Percentiles rank a stretch among this genome's conserved stretches.
Evolutionary conservation across 2,329 filamentous ascomycete species (phyloP).

Genomic region (Beauveria rudraprayagi): DNA sequence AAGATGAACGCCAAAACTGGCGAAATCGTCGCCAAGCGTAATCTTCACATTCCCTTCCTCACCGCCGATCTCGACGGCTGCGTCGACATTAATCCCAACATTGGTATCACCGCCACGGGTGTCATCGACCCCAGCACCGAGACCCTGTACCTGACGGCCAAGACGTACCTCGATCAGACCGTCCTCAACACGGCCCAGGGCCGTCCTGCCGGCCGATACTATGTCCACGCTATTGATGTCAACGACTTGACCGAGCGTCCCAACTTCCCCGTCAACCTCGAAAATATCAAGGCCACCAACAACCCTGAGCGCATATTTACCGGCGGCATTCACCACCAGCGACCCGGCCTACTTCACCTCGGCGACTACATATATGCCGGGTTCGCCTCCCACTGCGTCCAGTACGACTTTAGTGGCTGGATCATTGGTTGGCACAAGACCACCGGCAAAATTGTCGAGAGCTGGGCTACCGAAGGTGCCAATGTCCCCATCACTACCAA

Average conservation of each 20-base stretch:
- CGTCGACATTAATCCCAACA: conserved; percentile 38
- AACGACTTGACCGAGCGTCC: conserved; percentile 29
- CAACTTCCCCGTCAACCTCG: conserved; percentile 40
- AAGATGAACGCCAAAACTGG: conserved; percentile 48
- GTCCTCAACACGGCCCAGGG: conserved; percentile 24
- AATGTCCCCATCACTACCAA: conserved; percentile 28
- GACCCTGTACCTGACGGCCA: conserved; percentile 35
- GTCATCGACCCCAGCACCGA: conserved; percentile 37
- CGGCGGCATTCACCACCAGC: conserved; percentile 44
- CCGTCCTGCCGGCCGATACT: conserved; percentile 26
- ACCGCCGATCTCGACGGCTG: conserved; percentile 40
- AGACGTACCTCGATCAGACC: conserved; percentile 32
- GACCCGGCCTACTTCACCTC: conserved; percentile 38
- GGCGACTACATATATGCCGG: conserved; percentile 42
- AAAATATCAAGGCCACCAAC: conserved; percentile 38
- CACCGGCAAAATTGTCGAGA: conserved; percentile 28
- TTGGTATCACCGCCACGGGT: conserved; percentile 38
- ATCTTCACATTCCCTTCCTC: conserved; percentile 41
- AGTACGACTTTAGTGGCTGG: conserved; percentile 48
- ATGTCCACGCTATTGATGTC: conserved; percentile 29
- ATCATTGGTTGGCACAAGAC: conserved; percentile 41
- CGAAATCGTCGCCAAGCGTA: conserved; percentile 38
- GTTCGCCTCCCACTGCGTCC: conserved; percentile 48
- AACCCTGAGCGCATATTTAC: conserved; percentile 40
- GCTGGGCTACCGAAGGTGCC: conserved; percentile 33